Evolutionary conservation across 73 alveolate genomes (phyloP), one percentile per base, ranked within the genome.

Genomic region (Paraurostyla sp.): DNA sequence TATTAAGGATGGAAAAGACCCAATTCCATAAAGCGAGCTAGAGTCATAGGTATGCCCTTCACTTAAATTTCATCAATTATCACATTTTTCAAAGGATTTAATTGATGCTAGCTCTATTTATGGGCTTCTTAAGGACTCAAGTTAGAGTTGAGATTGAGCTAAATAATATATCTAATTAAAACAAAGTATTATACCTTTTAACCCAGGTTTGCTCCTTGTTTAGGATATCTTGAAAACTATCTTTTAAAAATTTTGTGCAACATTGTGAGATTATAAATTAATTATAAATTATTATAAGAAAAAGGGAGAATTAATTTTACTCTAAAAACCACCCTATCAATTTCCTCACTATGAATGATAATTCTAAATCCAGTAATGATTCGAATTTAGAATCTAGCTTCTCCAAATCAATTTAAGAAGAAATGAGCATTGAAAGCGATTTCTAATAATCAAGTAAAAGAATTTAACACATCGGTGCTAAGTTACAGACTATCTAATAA

Each of bases 21-120:
- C 16, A 85, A 22, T 27, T 85, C 93, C 97, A 93, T 93, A 71
- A 80, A 93, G n/a, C 84, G 35, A 6, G 96, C 85, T 35, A 90
- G 43, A 27, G 86, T 48, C 71, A 90, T 69, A 13, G 93, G 91
- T 13, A n/a, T 11, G 4, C 78, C 58, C 29, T 48, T 42, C 46
- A 6, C 11, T 20, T 22, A 18, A 13, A 65, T 65, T 40, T 65
- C 82, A 65, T 65, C 82, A 13, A 65, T 65, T 1, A 65, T 65
- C 1, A 65, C 25, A 11, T 65, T 9, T 38, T 35, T 32, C 29
- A 65, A 22, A 0, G 56, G 58, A 65, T 65, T n/a, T n/a, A n/a
- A n/a, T n/a, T n/a, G n/a, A n/a, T n/a, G n/a, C n/a, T n/a, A n/a
- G n/a, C n/a, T n/a, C n/a, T n/a, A n/a, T n/a, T 35, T 9, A 35